Evolutionary conservation across 1,139 yeast species (phyloP), one percentile per base, ranked within the genome.

Genomic region (Arxiozyma heterogenica): DNA sequence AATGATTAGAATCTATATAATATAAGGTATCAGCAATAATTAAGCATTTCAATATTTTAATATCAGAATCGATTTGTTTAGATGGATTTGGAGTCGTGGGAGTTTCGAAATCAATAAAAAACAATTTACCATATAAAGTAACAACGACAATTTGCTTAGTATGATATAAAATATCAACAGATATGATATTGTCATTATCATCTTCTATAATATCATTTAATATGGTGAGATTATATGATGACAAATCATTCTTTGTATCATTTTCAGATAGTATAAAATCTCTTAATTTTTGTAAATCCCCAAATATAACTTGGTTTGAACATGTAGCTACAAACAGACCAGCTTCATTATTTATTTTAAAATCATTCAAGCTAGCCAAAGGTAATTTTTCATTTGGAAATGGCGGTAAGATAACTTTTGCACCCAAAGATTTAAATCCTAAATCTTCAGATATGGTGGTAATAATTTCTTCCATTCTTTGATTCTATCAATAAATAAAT

Each of bases 391-490:
- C 73, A 20, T 65, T 55, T 17, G 11, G 45, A 51, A 60, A 69
- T 9, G 70, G 64, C 1, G 66, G 62, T 20, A 71, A 63, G n/a
- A 72, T 59, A 21, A 59, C 62, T 27, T 65, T 59, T 15, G 60
- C 55, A 15, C 72, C 73, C 20, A 73, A 49, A 39, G 66, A 61
- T 57, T 69, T 72, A 63, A 72, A 73, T 3, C 76, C 76, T 55
- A 69, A 69, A 54, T 71, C 73, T 65, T 73, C 67, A 11, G 68
- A 59, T 44, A 64, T 70, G 42, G 52, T 45, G 1, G 68, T 64
- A 12, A 57, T 57, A 23, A 66, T 49, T 52, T 65, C 69, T 23
- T 58, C 60, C 47, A 45, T 45, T 20, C 41, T 34, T 34, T 34
- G 15, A 2, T 15, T 34, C n/a, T 34, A 34, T 7, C 8, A n/a